A percentile compares a stretch with the other conserved stretches of the same genome.
phyloP scores from a whole-genome alignment of 2,329 filamentous ascomycete genomes.

The Botrytis tulipae region DNA sequence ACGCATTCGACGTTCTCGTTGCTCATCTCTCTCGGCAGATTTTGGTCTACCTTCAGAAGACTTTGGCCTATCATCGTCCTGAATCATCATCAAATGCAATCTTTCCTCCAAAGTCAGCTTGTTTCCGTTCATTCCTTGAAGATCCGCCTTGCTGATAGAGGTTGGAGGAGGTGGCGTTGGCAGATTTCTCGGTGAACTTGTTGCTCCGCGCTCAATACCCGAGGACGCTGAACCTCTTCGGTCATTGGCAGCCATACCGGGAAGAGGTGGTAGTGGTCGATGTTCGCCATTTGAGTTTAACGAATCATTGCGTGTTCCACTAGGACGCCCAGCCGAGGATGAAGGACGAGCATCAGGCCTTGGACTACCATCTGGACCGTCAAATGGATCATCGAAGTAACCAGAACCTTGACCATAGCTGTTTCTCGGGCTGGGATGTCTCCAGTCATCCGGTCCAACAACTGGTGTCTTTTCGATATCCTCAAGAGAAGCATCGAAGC shows the following conservation, averaged over 20 bases:
- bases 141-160: conserved; percentile 70
- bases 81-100: conserved; percentile 84
- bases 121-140: conserved; percentile 69
- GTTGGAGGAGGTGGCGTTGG: conserved; percentile 70
- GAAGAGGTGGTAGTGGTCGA: conserved; percentile 82
- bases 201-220: conserved; percentile 66
- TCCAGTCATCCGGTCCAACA: conserved; percentile 96
- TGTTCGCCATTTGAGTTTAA: conserved; percentile 76
- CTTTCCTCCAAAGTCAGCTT: conserved; percentile 85
- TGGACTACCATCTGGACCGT: conserved; percentile 60
- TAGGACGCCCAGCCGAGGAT: conserved; percentile 46
- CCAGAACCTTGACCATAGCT: conserved; percentile 31
- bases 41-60: conserved; percentile 27
- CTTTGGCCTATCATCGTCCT: conserved; percentile 59
- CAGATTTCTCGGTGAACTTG: conserved; percentile 60
- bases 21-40: conserved; percentile 41
- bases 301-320: conserved; percentile 67
- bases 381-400: conserved; percentile 62
- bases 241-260: conserved; percentile 53
- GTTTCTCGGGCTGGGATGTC: conserved; percentile 60
- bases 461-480: conserved; percentile 97
- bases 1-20: conserved; percentile 67
- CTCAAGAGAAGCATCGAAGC: conserved; percentile 92
- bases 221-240: conserved; percentile 54
- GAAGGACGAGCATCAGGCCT: conserved; percentile 51